Percentiles rank a stretch among this genome's conserved stretches.
Evolutionary conservation across 257 asterid genomes (phyloP).

Genomic region (Linaria vulgaris): DNA sequence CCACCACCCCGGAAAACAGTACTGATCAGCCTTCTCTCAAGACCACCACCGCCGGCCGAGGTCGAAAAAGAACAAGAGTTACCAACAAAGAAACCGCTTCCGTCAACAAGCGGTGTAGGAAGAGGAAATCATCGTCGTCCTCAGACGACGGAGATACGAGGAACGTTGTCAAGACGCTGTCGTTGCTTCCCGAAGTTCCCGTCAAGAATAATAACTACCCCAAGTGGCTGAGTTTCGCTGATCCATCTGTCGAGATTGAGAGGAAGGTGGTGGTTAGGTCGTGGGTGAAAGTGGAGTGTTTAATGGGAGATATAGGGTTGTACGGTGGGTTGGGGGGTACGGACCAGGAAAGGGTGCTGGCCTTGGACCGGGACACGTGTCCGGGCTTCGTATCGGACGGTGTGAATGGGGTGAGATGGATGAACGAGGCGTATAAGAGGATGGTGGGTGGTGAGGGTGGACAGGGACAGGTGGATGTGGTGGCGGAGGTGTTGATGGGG

Average conservation of each 20-base stretch:
- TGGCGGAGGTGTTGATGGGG: conserved; percentile 45
- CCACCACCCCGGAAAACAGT: conserved; percentile 31
- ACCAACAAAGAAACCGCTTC: conserved; percentile 20
- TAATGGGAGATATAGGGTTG: conserved; percentile 27
- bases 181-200: conserved; percentile 47
- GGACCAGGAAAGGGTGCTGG: conserved; percentile 49
- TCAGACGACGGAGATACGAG: conserved; percentile 30
- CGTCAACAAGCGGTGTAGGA: conserved; percentile 29
- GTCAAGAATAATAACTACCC: conserved; percentile 29
- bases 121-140: conserved; percentile 31
- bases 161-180: conserved; percentile 40
- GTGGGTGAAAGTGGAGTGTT: conserved; percentile 52
- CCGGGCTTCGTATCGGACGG: conserved; percentile 71
- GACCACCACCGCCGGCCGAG: conserved; percentile 35
- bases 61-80: conserved; percentile 38
- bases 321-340: conserved; percentile 40
- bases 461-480: conserved; percentile 34
- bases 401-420: conserved; percentile 52
- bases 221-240: conserved; percentile 49
- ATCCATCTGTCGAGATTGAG: background rate
- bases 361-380: conserved; percentile 62
- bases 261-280: conserved; percentile 33
- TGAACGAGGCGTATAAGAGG: conserved; percentile 49
- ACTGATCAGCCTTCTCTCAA: conserved; percentile 13
- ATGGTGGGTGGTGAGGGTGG: conserved; percentile 33